Base-by-base conservation (phyloP, 495 filamentous ascomycete genomes). In the Penicillium argentinense region DNA sequence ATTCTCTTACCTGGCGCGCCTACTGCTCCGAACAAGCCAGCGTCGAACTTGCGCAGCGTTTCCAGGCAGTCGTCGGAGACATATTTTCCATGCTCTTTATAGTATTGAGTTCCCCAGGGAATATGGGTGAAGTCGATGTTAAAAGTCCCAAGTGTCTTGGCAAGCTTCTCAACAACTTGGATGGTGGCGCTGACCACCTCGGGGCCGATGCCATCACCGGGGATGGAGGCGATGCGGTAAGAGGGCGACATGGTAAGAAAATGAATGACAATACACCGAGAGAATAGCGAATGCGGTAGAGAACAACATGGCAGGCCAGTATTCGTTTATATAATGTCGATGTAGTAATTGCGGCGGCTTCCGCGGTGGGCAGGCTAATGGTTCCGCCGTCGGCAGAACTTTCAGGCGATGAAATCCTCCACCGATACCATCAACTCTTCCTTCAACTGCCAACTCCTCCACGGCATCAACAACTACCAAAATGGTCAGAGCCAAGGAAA, bases 1-100 rank as follows among this genome's bases (percentile, higher is more conserved):
- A 13, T 26, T 7, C 25, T 9, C 59, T n/a, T 64, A 62, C 61
- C 61, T 26, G 58, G 61, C 9, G 52, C 70, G 5, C 74, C 73
- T 9, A 76, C 74, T 5, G 73, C 66, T n/a, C 74, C 74, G 32
- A 77, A 77, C 2, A 76, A 47, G 7, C 68, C 64, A 2, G 73
- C 74, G 46, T 77, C 60, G 39, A 66, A 72, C 27, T 62, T 64
- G 39, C 62, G 67, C 17, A 75, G 22, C 0, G 45, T 58, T 16
- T 66, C 59, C 5, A 77, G 53, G 4, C 59, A 67, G 41, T 72
- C 62, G 14, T 72, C 69, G 0, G 71, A 62, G 6, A 75, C 47
- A 42, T 76, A 76, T 38, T 47, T 46, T 2, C 74, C 73, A 33
- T 57, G 46, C 33, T 69, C 53, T 38, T 73, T 74, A 33, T 75